Evolutionary conservation across 164 flowering plant species (phyloP).

Genomic region (Nelumbo lutea): DNA sequence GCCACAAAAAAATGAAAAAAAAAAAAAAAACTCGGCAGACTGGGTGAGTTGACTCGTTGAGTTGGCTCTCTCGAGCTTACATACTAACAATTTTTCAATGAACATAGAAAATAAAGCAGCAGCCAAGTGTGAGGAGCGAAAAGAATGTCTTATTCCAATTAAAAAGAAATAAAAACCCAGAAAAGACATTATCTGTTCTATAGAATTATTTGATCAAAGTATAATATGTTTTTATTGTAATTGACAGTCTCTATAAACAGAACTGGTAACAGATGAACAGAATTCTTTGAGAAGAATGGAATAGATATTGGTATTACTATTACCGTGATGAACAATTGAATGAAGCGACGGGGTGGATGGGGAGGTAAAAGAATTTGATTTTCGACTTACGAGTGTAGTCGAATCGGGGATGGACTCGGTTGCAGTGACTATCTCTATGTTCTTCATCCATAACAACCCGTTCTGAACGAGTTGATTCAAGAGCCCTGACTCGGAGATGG

Average conservation of each 20-base stretch:
- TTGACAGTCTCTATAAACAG: slow-evolving; percentile 68
- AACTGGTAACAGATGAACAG: slow-evolving; percentile 44
- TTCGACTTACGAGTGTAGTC: slow-evolving; percentile 19
- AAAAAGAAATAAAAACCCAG: no score
- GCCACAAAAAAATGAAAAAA: no score
- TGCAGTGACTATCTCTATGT: slow-evolving; percentile 28
- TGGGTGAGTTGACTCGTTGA: no score
- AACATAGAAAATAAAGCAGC: no score
- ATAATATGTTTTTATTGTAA: neutral
- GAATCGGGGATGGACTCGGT: slow-evolving; percentile 40
- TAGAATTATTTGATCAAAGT: no score
- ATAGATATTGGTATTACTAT: slow-evolving; percentile 27
- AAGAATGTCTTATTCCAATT: no score
- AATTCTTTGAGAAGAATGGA: slow-evolving; percentile 33
- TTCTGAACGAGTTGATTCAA: slow-evolving; percentile 61
- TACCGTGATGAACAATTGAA: slow-evolving; percentile 11
- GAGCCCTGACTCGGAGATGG: slow-evolving; percentile 49
- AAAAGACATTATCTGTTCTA: no score
- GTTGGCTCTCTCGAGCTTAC: no score
- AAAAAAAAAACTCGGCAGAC: no score
- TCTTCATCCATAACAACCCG: slow-evolving; percentile 31
- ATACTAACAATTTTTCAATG: no score
- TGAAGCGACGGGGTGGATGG: no score
- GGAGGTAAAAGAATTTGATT: neutral
- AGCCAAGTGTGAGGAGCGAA: no score